Percentiles rank a stretch among this genome's conserved stretches.
These are phyloP conservation scores for Clarireedia hainanense DNA, from an alignment of 2,329 filamentous ascomycete species.

Conservation along the genomic window DNA sequence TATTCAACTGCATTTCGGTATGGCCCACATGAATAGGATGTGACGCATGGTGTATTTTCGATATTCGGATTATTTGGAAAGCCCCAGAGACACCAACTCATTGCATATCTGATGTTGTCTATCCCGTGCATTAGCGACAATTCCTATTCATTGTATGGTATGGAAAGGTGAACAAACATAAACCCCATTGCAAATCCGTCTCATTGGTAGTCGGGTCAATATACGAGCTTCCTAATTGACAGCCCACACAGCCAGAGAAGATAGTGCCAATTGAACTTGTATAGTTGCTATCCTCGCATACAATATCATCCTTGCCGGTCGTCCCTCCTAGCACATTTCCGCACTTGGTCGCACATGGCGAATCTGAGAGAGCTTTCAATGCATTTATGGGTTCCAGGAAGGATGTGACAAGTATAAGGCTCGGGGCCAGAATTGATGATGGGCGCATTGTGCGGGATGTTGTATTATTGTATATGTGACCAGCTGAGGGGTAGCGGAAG, in stretches of 20 bases:
- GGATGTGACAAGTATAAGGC: conserved; percentile 18
- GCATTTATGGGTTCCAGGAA: conserved; percentile 14
- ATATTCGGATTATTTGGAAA: conserved; percentile 36
- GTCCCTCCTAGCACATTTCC: conserved; percentile 25
- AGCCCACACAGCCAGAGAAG: conserved; percentile 22
- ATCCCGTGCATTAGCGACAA: background rate
- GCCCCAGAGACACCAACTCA: conserved; percentile 49
- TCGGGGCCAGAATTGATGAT: conserved; percentile 7
- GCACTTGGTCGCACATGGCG: conserved; percentile 25
- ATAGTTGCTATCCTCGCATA: conserved; percentile 18
- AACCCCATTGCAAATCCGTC: conserved; percentile 45
- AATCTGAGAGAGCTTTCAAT: conserved; percentile 17
- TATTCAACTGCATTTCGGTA: conserved; percentile 41
- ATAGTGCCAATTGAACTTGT: conserved; percentile 11
- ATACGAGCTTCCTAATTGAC: conserved; percentile 38
- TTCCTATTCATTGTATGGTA: background rate
- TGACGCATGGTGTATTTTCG: conserved; percentile 39
- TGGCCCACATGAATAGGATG: conserved; percentile 46
- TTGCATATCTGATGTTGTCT: conserved; percentile 52
- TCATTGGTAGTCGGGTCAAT: conserved; percentile 31
- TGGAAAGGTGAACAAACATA: conserved; percentile 40
- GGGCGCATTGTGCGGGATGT: conserved; percentile 18
- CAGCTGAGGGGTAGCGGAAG: background rate
- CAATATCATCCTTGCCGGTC: conserved; percentile 21
- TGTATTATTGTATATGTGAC: conserved; percentile 1